Percentiles rank a stretch among this genome's conserved stretches.
phyloP scores from a whole-genome alignment of 345 rosid genomes.

The Hirschfeldia incana region DNA sequence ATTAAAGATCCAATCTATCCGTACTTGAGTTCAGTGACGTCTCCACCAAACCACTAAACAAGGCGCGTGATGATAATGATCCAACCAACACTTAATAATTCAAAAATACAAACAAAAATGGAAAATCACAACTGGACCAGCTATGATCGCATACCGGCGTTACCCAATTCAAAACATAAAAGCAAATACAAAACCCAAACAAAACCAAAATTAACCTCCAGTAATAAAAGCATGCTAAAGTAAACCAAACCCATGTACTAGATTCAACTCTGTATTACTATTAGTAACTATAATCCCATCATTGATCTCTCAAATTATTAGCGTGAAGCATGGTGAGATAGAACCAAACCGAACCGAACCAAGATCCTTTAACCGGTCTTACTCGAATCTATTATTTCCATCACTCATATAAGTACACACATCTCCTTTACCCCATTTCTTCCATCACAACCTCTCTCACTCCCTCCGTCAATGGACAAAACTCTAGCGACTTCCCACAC shows the following conservation, averaged over 20 bases:
- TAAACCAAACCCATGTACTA: neutral
- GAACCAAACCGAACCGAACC: neutral
- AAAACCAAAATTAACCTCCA: neutral
- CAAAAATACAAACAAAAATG: neutral
- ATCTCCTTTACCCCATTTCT: slow-evolving; percentile 26
- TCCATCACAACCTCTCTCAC: slow-evolving; percentile 29
- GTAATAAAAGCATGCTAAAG: neutral
- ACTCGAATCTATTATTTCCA: neutral
- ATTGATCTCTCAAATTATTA: neutral
- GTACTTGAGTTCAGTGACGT: slow-evolving; percentile 42
- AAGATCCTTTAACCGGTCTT: neutral
- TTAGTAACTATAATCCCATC: neutral
- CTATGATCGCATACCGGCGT: slow-evolving; percentile 29
- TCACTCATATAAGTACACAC: slow-evolving; percentile 6
- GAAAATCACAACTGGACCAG: slow-evolving; percentile 39
- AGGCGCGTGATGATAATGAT: slow-evolving; percentile 28
- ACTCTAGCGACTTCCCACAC: slow-evolving; percentile 19
- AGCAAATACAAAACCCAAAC: neutral
- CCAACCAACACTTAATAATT: slow-evolving; percentile 19
- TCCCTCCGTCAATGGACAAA: slow-evolving; percentile 41
- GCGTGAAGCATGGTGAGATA: neutral
- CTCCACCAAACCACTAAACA: slow-evolving; percentile 35
- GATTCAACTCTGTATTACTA: neutral
- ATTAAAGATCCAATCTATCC: slow-evolving; percentile 28
- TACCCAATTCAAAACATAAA: slow-evolving; percentile 4